Conservation (phyloP, 2,329 filamentous ascomycete species). For the Dactylella cylindrospora region DNA sequence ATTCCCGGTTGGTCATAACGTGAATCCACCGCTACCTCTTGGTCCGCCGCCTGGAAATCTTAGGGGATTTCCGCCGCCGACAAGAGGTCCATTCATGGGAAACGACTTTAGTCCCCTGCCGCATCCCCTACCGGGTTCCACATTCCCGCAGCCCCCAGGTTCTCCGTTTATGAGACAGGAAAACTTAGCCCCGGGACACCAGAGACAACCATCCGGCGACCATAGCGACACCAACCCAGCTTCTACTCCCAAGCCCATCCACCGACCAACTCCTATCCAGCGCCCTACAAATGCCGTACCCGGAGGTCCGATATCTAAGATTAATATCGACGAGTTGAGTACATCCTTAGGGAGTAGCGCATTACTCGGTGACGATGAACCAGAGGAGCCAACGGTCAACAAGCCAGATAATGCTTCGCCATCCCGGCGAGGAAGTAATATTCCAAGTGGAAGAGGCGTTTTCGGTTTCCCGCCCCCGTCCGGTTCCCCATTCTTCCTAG, state of each 20-base stretch:
- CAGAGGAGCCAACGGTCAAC: constrained; percentile 59
- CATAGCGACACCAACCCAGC: constrained; percentile 23
- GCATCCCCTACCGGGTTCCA: constrained; percentile 10
- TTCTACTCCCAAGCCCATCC: constrained; percentile 63
- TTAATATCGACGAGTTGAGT: constrained; percentile 66
- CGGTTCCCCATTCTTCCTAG: constrained; percentile 41
- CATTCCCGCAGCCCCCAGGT: constrained; percentile 25
- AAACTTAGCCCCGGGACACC: constrained; percentile 22
- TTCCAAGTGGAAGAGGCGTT: constrained; percentile 56
- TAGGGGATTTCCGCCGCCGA: constrained; percentile 24
- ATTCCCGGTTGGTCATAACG: constrained; percentile 57
- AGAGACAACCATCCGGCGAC: constrained; percentile 34
- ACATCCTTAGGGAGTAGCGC: constrained; percentile 88
- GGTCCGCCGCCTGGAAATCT: constrained; percentile 43
- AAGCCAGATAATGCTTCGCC: constrained; percentile 51
- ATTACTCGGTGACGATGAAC: constrained; percentile 74
- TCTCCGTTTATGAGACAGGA: constrained; percentile 33
- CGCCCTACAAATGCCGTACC: constrained; percentile 73
- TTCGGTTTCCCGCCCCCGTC: constrained; percentile 51
- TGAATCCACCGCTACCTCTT: constrained; percentile 50
- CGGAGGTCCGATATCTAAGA: constrained; percentile 50
- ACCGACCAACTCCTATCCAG: constrained; percentile 82
- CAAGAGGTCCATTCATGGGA: constrained; percentile 18
- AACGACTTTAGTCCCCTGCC: constrained; percentile 21
- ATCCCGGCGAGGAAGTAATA: constrained; percentile 57